Conservation (phyloP, 192 early-diverging fungal genomes). For the Phlyctochytrium planicorne region DNA sequence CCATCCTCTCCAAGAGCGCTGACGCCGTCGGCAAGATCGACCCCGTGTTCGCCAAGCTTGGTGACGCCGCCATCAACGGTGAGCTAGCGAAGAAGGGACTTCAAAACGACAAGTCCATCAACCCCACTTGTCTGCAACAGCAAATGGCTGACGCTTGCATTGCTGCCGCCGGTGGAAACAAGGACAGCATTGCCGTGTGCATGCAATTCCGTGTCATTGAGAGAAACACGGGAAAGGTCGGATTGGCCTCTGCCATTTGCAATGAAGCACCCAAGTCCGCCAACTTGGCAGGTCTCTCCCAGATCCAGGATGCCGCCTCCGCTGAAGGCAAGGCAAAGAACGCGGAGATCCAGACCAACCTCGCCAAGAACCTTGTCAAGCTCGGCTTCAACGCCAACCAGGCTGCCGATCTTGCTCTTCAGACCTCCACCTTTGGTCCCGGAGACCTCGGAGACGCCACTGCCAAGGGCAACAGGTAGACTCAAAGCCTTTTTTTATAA, state of each 20-base stretch:
- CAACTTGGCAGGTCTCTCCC: conserved; percentile 5
- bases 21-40: conserved; percentile 6
- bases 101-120: not conserved
- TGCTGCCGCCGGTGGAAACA: not conserved
- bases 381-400: conserved; percentile 15
- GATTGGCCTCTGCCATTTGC: conserved; percentile 7
- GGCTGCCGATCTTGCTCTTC: conserved; percentile 12
- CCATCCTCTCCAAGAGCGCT: conserved; percentile 1
- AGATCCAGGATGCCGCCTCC: conserved; percentile 19
- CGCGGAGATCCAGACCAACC: conserved; percentile 14
- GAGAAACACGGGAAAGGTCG: conserved; percentile 12
- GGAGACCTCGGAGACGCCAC: conserved; percentile 9
- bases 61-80: conserved; percentile 11
- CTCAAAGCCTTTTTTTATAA: conserved; percentile 1
- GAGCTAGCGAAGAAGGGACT: not conserved
- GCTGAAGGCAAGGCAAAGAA: conserved; percentile 3
- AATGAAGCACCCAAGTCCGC: conserved; percentile 15
- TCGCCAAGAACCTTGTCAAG: conserved; percentile 8
- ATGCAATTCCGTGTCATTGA: conserved; percentile 6
- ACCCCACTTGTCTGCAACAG: conserved; percentile 20
- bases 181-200: not conserved
- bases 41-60: conserved; percentile 11
- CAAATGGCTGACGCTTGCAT: conserved; percentile 13
- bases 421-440: conserved; percentile 19
- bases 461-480: conserved; percentile 15